Conservation (phyloP, 2,329 filamentous ascomycete genomes). For the Diaporthe citriasiana region DNA sequence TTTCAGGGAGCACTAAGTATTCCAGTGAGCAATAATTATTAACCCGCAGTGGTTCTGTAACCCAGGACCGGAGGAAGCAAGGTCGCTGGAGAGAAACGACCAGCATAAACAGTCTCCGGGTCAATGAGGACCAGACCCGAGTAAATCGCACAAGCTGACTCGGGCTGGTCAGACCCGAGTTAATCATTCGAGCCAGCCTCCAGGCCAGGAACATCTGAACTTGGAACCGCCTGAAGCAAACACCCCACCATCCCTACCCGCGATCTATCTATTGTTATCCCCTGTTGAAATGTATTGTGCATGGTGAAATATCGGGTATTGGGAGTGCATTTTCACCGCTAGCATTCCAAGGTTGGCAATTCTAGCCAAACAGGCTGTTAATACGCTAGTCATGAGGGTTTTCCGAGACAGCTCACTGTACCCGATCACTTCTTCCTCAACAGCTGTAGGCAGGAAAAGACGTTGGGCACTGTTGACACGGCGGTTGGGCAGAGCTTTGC, state of each 20-base stretch:
- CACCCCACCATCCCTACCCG: background rate
- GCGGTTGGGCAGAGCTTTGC: too few species aligned
- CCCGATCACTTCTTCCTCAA: background rate
- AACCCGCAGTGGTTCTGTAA: background rate
- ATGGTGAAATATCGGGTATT: background rate
- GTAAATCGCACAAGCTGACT: background rate
- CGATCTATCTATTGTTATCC: background rate
- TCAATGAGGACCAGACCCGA: background rate
- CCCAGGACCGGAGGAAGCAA: background rate
- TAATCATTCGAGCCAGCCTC: background rate
- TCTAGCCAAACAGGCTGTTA: background rate
- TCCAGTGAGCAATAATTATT: background rate
- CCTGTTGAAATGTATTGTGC: background rate
- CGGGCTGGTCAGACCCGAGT: background rate
- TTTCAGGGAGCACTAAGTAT: constrained; percentile 11
- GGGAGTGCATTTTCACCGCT: background rate
- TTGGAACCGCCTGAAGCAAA: background rate
- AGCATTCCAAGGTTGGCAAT: background rate
- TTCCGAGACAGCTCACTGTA: background rate
- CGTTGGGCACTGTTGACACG: too few species aligned
- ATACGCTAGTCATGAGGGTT: constrained; percentile 4
- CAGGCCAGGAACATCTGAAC: background rate
- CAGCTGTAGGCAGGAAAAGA: too few species aligned
- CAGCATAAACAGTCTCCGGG: background rate
- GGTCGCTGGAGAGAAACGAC: background rate